phyloP scores from a whole-genome alignment of 805 yeast species.

The Pichia californica region DNA sequence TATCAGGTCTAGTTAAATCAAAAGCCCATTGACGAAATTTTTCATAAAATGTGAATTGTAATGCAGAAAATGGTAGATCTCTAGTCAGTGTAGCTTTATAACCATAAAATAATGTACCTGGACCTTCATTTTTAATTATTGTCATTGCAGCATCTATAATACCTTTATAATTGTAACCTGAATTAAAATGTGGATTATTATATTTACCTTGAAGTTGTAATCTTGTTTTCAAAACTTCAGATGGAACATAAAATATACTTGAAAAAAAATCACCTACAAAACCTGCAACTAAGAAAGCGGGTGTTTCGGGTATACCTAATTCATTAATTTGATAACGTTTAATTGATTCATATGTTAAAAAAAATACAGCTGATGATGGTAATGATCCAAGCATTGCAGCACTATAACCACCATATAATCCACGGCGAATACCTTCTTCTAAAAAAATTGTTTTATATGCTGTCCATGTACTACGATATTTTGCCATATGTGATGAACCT shows the following conservation, averaged over 20 bases:
- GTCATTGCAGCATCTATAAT: constrained; percentile 62
- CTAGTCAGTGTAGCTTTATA: constrained; percentile 90
- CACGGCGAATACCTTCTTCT: constrained; percentile 81
- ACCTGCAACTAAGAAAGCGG: constrained; percentile 79
- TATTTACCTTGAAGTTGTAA: constrained; percentile 85
- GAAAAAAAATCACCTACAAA: constrained; percentile 90
- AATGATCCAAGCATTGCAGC: constrained; percentile 92
- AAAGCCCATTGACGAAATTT: constrained; percentile 62
- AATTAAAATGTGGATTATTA: constrained; percentile 69
- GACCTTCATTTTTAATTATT: constrained; percentile 66
- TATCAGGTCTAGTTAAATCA: constrained; percentile 14
- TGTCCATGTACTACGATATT: constrained; percentile 67
- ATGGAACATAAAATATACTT: constrained; percentile 86
- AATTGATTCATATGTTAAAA: constrained; percentile 79
- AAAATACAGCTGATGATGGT: constrained; percentile 92
- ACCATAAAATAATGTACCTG: constrained; percentile 73
- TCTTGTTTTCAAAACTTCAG: constrained; percentile 90
- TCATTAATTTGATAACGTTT: constrained; percentile 66
- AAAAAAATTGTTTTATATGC: constrained; percentile 70
- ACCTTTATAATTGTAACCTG: constrained; percentile 85
- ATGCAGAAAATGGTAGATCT: constrained; percentile 92
- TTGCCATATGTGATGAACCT: constrained; percentile 66
- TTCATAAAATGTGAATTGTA: constrained; percentile 95
- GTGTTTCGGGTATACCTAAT: constrained; percentile 64
- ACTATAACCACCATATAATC: constrained; percentile 85